phyloP scores from a whole-genome alignment of 306 rosid genomes.

The Cajanus cajan region DNA sequence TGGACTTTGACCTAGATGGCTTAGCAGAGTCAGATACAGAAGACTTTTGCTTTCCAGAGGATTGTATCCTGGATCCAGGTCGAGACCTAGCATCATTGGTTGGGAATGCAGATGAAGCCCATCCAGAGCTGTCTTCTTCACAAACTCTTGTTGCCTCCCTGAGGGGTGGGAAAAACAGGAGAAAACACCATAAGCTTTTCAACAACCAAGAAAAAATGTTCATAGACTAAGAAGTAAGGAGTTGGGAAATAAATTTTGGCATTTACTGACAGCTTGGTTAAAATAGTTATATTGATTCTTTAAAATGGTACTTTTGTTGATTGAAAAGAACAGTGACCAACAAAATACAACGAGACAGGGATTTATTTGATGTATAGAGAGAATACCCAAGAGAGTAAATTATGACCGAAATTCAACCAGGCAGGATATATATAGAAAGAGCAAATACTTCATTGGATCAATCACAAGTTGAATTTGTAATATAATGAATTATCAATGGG shows the following conservation, averaged over 20 bases:
- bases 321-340: neutral
- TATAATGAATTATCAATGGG: neutral
- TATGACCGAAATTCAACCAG: slow-evolving; percentile 11
- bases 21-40: slow-evolving; percentile 49
- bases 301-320: neutral
- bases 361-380: neutral
- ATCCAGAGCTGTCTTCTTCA: slow-evolving; percentile 59
- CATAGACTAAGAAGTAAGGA: neutral
- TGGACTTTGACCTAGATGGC: slow-evolving; percentile 66
- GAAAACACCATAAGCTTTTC: slow-evolving; percentile 30
- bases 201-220: neutral
- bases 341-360: slow-evolving; percentile 9
- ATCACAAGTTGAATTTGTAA: neutral
- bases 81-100: slow-evolving; percentile 61
- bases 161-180: slow-evolving; percentile 2
- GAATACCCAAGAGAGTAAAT: neutral
- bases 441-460: slow-evolving; percentile 3
- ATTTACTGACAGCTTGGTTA: neutral
- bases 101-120: slow-evolving; percentile 86
- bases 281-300: neutral
- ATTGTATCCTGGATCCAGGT: slow-evolving; percentile 56
- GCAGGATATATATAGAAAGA: neutral
- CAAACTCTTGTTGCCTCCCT: slow-evolving; percentile 82
- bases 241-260: neutral
- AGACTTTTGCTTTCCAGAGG: slow-evolving; percentile 80